Percentiles rank a stretch among this genome's conserved stretches.
Conservation (phyloP, 2,329 filamentous ascomycete genomes). For the Sporothrix luriei region DNA sequence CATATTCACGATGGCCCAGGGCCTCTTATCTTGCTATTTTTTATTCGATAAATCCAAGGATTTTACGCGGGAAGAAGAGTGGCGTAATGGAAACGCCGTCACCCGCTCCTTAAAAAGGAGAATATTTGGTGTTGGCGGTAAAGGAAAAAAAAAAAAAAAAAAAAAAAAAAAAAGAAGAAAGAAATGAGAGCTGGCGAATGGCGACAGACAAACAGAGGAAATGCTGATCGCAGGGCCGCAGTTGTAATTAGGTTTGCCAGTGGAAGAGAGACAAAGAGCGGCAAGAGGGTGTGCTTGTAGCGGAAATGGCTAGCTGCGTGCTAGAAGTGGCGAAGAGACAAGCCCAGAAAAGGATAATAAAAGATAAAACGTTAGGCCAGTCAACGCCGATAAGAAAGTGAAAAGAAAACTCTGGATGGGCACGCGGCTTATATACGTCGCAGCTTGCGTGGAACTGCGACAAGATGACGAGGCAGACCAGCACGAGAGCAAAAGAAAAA, state of each 20-base stretch:
- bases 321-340: constrained; percentile 4
- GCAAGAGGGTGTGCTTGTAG: constrained; percentile 21
- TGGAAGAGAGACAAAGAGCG: constrained; percentile 13
- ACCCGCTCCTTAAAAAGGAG: background rate
- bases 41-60: background rate
- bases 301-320: constrained; percentile 7
- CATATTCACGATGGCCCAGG: constrained; percentile 17
- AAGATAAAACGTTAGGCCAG: background rate
- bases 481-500: background rate
- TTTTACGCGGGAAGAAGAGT: background rate
- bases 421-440: constrained; percentile 22
- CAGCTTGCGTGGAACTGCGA: constrained; percentile 2
- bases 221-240: background rate
- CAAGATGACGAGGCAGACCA: constrained; percentile 7
- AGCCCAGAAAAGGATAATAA: background rate
- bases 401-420: background rate
- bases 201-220: constrained; percentile 4
- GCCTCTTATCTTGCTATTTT: background rate
- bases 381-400: no score
- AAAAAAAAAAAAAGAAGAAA: background rate
- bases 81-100: background rate
- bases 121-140: background rate
- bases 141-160: background rate
- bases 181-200: background rate
- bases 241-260: background rate